phyloP scores from a whole-genome alignment of 192 early-diverging fungal genomes.

The Coemansia sp. region DNA sequence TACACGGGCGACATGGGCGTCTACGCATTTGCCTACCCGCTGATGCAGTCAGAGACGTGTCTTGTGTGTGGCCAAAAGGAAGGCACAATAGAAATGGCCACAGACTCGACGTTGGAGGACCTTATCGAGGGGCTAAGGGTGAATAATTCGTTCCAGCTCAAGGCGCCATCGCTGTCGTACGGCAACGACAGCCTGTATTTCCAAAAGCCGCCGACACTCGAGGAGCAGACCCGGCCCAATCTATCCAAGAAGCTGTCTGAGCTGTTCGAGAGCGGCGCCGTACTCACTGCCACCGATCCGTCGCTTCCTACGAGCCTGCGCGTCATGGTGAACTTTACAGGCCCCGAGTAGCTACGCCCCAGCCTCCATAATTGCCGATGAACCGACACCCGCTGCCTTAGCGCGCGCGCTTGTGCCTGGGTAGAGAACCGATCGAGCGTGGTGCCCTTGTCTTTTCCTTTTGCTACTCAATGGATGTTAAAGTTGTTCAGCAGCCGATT shows the following conservation, averaged over 20 bases:
- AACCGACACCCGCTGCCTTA: too few species aligned
- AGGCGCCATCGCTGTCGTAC: conserved; percentile 68
- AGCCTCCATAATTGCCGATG: too few species aligned
- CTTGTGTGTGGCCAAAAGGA: conserved; percentile 78
- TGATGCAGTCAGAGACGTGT: conserved; percentile 78
- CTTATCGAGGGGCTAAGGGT: conserved; percentile 79
- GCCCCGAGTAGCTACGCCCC: too few species aligned
- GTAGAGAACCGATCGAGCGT: too few species aligned
- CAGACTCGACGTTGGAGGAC: conserved; percentile 64
- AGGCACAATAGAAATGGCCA: conserved; percentile 48
- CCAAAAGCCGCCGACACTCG: conserved; percentile 74
- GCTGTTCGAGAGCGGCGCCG: conserved; percentile 61
- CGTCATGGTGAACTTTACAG: conserved; percentile 27
- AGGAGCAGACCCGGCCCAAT: conserved; percentile 79
- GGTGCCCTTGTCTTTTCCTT: neutral
- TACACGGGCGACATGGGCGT: conserved; percentile 88
- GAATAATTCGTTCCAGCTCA: conserved; percentile 71
- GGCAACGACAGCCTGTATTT: conserved; percentile 69
- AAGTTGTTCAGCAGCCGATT: conserved; percentile 9
- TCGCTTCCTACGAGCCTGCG: conserved; percentile 38
- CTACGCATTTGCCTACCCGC: conserved; percentile 84
- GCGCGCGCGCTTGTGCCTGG: too few species aligned
- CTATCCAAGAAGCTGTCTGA: conserved; percentile 61
- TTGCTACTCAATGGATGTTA: conserved; percentile 25
- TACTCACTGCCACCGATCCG: conserved; percentile 79